Percentiles rank a stretch among this genome's conserved stretches.
These are phyloP conservation scores for Phytomonas francai DNA, from an alignment of 208 protist genomes.

Conservation along the genomic window DNA sequence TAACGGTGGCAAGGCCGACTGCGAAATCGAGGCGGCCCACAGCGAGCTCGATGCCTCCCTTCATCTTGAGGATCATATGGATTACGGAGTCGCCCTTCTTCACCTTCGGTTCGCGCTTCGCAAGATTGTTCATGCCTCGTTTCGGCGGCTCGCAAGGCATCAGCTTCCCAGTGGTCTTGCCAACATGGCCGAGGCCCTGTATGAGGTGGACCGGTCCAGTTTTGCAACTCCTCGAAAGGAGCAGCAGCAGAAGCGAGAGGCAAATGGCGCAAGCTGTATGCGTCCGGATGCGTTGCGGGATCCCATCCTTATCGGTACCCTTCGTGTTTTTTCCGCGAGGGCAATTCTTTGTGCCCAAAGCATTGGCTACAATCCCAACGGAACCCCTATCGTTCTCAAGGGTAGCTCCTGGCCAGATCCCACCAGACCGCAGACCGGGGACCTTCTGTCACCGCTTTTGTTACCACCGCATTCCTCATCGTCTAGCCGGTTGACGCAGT, in stretches of 20 bases:
- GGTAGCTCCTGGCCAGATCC: not conserved
- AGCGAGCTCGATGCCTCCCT: conserved; percentile 46
- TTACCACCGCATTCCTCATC: not conserved
- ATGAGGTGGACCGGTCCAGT: conserved; percentile 22
- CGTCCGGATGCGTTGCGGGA: conserved; percentile 18
- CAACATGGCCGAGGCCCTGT: conserved; percentile 56
- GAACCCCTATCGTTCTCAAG: conserved; percentile 7
- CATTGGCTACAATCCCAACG: conserved; percentile 31
- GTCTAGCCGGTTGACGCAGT: not conserved
- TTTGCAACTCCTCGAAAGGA: not conserved
- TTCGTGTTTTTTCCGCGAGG: conserved; percentile 56
- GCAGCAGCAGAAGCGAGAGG: not conserved
- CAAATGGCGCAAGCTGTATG: not conserved
- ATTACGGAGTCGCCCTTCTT: conserved; percentile 75
- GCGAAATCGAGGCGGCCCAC: not conserved
- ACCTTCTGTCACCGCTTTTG: not conserved
- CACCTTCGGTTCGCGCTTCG: conserved; percentile 77
- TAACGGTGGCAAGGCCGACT: not conserved
- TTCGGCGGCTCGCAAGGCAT: conserved; percentile 53
- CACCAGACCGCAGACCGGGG: not conserved
- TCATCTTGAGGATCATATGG: conserved; percentile 57
- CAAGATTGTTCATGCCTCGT: conserved; percentile 74
- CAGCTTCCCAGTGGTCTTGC: conserved; percentile 44
- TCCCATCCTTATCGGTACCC: conserved; percentile 53
- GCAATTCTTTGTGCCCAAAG: conserved; percentile 56